A percentile compares a stretch with the other conserved stretches of the same genome.
Conservation (phyloP, 169 alveolate species). For the Theileria sp. region DNA sequence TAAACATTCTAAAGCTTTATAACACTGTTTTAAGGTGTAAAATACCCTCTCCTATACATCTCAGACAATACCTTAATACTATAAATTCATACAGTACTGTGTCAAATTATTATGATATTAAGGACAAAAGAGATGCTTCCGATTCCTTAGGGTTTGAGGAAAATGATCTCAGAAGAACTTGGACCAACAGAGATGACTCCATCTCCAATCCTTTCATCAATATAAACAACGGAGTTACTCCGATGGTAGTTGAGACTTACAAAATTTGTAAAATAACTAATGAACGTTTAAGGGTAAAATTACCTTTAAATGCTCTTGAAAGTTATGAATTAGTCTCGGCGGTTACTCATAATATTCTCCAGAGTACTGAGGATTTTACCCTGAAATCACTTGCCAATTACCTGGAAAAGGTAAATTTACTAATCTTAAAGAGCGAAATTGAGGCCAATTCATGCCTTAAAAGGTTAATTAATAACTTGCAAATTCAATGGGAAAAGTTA, state of each 20-base stretch:
- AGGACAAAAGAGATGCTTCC: conserved; percentile 24
- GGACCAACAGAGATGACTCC: conserved; percentile 36
- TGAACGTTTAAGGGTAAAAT: conserved; percentile 23
- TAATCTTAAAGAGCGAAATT: background rate
- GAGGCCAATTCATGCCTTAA: no score
- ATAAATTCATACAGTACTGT: background rate
- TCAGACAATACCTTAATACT: background rate
- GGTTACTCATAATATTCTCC: background rate
- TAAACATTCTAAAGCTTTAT: background rate
- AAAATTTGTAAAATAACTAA: conserved; percentile 43
- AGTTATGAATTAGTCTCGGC: conserved; percentile 22
- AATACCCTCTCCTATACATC: background rate
- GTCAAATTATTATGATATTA: conserved; percentile 43
- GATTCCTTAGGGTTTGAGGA: conserved; percentile 31
- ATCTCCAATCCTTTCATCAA: conserved; percentile 24
- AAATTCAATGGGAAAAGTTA: conserved; percentile 15
- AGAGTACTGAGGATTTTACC: background rate
- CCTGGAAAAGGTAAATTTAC: background rate
- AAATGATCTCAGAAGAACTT: conserved; percentile 35
- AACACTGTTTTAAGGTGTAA: background rate
- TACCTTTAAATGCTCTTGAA: conserved; percentile 18
- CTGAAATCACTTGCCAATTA: background rate
- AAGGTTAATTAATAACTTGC: background rate
- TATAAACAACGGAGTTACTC: background rate
- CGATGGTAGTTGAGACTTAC: background rate